A percentile compares a stretch with the other conserved stretches of the same genome.
Evolutionary conservation across 768 basidiomycete genomes (phyloP).

Genomic region (Naganishia antarctica): DNA sequence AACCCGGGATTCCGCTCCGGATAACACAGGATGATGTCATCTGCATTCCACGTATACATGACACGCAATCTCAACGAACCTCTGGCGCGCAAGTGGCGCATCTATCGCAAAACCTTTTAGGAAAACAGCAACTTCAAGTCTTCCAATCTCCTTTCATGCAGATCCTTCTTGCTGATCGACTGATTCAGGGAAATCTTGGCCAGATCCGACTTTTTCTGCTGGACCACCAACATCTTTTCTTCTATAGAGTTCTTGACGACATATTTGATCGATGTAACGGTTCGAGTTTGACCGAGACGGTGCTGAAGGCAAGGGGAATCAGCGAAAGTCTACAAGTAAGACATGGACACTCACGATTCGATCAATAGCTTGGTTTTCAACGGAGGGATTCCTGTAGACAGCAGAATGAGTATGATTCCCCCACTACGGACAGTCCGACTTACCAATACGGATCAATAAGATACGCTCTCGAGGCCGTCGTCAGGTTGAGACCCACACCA

Average conservation of each 20-base stretch:
- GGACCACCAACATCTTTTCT: constrained; percentile 82
- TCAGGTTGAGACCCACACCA: constrained; percentile 93
- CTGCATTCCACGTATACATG: too few relatives aligned
- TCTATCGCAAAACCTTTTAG: background rate
- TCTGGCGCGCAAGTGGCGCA: background rate
- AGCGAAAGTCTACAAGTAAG: background rate
- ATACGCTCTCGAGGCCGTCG: constrained; percentile 87
- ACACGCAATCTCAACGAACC: background rate
- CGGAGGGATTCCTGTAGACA: constrained; percentile 76
- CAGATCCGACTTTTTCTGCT: constrained; percentile 86
- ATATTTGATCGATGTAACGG: constrained; percentile 84
- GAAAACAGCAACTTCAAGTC: constrained; percentile 55
- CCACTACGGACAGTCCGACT: constrained; percentile 40
- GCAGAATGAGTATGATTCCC: constrained; percentile 17
- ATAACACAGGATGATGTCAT: too few relatives aligned
- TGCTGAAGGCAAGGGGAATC: constrained; percentile 57
- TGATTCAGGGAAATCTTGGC: constrained; percentile 91
- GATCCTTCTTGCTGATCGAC: constrained; percentile 78
- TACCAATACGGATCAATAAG: constrained; percentile 97
- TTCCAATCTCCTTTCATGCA: constrained; percentile 79
- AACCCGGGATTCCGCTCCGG: too few relatives aligned
- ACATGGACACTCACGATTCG: constrained; percentile 66
- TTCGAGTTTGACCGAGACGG: constrained; percentile 87
- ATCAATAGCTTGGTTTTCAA: constrained; percentile 96
- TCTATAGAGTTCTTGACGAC: constrained; percentile 95